A percentile compares a stretch with the other conserved stretches of the same genome.
These are phyloP conservation scores for Ophiostoma perfectum DNA, from an alignment of 2,329 filamentous ascomycete genomes.

Conservation along the genomic window DNA sequence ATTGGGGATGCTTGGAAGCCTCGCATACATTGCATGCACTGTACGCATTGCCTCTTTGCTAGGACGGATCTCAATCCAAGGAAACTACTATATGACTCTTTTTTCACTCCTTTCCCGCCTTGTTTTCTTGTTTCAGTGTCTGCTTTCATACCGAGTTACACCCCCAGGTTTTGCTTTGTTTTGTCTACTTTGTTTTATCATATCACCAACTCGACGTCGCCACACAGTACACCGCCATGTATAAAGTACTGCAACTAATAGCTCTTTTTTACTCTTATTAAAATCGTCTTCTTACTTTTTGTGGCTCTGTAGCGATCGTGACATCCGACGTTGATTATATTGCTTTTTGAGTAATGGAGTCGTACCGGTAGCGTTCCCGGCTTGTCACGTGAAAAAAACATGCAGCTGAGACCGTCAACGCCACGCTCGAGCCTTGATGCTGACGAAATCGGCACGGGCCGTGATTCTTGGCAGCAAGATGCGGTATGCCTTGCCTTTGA, in stretches of 20 bases:
- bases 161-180: slow-evolving; percentile 16
- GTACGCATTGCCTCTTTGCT: slow-evolving; percentile 10
- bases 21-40: slow-evolving; percentile 12
- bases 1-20: slow-evolving; percentile 6
- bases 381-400: no score
- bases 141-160: slow-evolving; percentile 16
- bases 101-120: slow-evolving; percentile 10
- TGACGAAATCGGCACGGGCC: no score
- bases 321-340: no score
- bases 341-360: no score
- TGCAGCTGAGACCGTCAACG: no score
- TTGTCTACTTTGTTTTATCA: slow-evolving; percentile 14
- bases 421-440: no score
- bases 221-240: slow-evolving; percentile 22
- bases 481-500: no score
- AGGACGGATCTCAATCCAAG: slow-evolving; percentile 13
- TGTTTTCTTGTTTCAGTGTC: slow-evolving; percentile 13
- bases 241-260: slow-evolving; percentile 27
- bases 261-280: neutral
- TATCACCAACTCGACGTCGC: slow-evolving; percentile 16
- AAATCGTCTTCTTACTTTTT: neutral
- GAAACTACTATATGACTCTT: slow-evolving; percentile 16
- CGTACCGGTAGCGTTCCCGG: no score
- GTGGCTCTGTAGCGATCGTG: no score
- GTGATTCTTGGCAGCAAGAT: no score